Conservation (phyloP, 2,329 filamentous ascomycete species). For the Beauveria sp. region DNA sequence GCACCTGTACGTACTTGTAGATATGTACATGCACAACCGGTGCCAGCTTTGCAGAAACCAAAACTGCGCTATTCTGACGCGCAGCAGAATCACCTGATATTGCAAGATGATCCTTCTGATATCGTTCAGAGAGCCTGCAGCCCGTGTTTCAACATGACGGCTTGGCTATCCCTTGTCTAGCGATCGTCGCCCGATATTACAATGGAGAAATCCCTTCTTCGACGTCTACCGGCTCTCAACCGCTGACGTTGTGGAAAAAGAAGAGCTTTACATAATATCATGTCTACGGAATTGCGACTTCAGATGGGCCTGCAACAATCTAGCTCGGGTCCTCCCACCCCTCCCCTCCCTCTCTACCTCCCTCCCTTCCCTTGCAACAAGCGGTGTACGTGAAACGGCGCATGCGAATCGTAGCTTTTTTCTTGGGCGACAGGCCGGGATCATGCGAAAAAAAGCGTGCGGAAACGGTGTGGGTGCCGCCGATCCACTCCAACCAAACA, state of each 20-base stretch:
- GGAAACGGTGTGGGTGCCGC: not conserved
- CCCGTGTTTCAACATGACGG: not conserved
- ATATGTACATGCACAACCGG: not conserved
- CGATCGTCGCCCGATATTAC: not conserved
- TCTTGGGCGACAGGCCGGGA: slow-evolving; percentile 5
- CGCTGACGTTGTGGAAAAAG: not conserved
- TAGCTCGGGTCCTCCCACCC: not conserved
- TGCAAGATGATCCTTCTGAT: not conserved
- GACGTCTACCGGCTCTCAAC: not conserved
- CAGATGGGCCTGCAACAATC: not conserved
- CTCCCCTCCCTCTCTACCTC: no score
- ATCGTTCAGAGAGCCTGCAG: not conserved
- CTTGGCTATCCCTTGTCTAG: not conserved
- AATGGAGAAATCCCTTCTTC: no score
- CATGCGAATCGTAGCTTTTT: not conserved
- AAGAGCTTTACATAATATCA: not conserved
- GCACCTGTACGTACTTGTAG: not conserved
- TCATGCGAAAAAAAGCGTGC: not conserved
- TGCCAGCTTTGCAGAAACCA: slow-evolving; percentile 6
- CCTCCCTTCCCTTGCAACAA: not conserved
- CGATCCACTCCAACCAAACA: slow-evolving; percentile 4
- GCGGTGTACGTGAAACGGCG: slow-evolving; percentile 4
- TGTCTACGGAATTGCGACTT: not conserved
- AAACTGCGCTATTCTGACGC: slow-evolving; percentile 9
- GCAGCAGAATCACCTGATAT: slow-evolving; percentile 10